Evolutionary conservation across 139 green algal genomes (phyloP), one percentile per base, ranked within the genome.

Genomic region (Asterochloris erici): DNA sequence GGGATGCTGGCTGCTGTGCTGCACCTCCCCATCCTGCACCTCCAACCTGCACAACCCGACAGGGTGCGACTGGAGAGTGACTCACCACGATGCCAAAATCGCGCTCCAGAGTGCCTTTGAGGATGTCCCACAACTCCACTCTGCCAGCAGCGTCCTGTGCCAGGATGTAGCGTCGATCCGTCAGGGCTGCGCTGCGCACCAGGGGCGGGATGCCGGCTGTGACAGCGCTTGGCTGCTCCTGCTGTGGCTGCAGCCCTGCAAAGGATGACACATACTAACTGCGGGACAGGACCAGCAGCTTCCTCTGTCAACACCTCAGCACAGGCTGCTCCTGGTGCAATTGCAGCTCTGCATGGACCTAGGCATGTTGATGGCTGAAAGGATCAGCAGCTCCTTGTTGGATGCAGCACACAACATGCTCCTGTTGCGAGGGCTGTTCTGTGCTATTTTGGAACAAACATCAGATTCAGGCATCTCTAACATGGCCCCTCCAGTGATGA

Each of bases 111-210:
- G 12, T 60, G 14, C 93, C 95, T 6, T 73, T 68, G 16, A 92
- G 91, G 23, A 98, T 86, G 77, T 97, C 91, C 90, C 91, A 96
- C 66, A 96, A 82, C 68, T 82, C 82, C 68, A 97, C 89, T 6
- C 79, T 47, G 26, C 92, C 93, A 0, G 84, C 62, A 0, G 78
- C 75, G 77, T 97, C 92, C 74, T 89, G 85, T 0, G 92, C 93
- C 63, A 97, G 87, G 19, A 98, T 85, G 74, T 94, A 91, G 15
- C 91, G 90, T 68, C 90, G 82, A 80, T 96, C 85, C 14, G 84
- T 92, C 19, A 95, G 84, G 27, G 92, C 81, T 9, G 79, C 82
- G 0, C 81, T 83, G 10, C 78, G 73, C 63, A 76, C 68, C 38
- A 91, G 77, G 0, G 86, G 78, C 13, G 88, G 71, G 19, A 84